Evolutionary conservation across 73 alveolate species (phyloP).

Genomic region (Tetrahymena elliotti): DNA sequence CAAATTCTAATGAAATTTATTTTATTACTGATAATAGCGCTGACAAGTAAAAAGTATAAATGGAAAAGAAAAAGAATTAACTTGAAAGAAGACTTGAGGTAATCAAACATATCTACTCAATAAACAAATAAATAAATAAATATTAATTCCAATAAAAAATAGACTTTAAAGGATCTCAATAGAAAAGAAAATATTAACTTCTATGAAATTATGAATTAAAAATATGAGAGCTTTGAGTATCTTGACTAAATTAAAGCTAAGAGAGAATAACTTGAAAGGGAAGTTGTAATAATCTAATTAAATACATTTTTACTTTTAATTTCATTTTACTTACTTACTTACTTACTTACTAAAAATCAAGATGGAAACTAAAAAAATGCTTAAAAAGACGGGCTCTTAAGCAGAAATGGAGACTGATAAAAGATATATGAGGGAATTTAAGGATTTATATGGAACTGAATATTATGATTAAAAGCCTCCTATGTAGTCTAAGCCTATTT

Average conservation of each 20-base stretch:
- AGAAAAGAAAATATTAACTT: not conserved
- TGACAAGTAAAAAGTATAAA: not conserved
- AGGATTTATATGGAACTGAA: not conserved
- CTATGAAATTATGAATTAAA: not conserved
- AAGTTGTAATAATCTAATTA: not conserved
- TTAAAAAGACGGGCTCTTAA: not conserved
- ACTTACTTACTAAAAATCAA: not conserved
- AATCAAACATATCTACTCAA: not conserved
- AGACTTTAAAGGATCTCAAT: not conserved
- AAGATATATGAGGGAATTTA: not conserved
- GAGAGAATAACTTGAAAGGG: not conserved
- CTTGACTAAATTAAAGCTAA: not conserved
- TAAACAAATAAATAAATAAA: not conserved
- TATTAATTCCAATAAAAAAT: not conserved
- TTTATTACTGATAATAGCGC: not conserved
- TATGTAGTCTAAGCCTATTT: not conserved
- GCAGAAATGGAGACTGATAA: not conserved
- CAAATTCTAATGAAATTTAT: not conserved
- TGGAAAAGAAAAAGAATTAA: not conserved
- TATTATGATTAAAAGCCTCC: not conserved
- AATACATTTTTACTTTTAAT: not conserved
- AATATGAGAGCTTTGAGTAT: not conserved
- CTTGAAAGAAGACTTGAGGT: not conserved
- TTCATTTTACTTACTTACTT: not conserved
- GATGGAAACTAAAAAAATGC: not conserved